A percentile compares a stretch with the other conserved stretches of the same genome.
These are phyloP conservation scores for Fistulifera solaris DNA, from an alignment of 108 stramenopile species.

Conservation along the genomic window DNA sequence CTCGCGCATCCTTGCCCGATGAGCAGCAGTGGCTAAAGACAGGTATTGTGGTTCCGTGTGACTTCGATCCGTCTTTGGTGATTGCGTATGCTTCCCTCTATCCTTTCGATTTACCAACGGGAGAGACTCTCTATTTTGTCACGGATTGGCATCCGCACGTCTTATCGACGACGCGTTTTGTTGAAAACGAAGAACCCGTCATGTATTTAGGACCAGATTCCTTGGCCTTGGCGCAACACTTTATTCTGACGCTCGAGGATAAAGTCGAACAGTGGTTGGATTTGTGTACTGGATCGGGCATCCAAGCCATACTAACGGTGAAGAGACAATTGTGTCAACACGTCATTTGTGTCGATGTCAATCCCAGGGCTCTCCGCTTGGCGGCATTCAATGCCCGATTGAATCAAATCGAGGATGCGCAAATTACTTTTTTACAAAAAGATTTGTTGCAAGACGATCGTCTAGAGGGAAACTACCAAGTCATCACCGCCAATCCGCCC, in stretches of 20 bases:
- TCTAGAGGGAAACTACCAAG: background rate
- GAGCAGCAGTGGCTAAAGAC: background rate
- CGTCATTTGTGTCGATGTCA: constrained; percentile 47
- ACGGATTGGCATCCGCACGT: constrained; percentile 77
- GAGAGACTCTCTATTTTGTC: constrained; percentile 17
- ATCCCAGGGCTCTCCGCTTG: constrained; percentile 56
- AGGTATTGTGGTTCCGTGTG: background rate
- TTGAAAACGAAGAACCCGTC: constrained; percentile 41
- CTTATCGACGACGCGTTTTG: constrained; percentile 38
- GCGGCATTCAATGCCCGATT: constrained; percentile 49
- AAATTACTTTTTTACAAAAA: background rate
- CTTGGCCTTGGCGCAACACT: constrained; percentile 60
- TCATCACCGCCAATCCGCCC: constrained; percentile 80
- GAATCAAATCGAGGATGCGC: constrained; percentile 31
- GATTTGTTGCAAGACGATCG: constrained; percentile 9
- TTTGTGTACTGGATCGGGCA: constrained; percentile 62
- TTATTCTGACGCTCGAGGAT: constrained; percentile 5
- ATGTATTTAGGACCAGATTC: constrained; percentile 87
- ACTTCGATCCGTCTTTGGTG: background rate
- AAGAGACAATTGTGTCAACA: background rate
- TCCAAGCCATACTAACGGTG: constrained; percentile 53
- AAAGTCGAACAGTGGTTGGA: constrained; percentile 24
- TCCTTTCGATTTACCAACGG: background rate
- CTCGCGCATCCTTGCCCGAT: background rate
- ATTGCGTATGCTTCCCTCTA: background rate